Percentiles rank a stretch among this genome's conserved stretches.
phyloP scores from a whole-genome alignment of 2,329 filamentous ascomycete genomes.

The Dactylellina sp. region DNA sequence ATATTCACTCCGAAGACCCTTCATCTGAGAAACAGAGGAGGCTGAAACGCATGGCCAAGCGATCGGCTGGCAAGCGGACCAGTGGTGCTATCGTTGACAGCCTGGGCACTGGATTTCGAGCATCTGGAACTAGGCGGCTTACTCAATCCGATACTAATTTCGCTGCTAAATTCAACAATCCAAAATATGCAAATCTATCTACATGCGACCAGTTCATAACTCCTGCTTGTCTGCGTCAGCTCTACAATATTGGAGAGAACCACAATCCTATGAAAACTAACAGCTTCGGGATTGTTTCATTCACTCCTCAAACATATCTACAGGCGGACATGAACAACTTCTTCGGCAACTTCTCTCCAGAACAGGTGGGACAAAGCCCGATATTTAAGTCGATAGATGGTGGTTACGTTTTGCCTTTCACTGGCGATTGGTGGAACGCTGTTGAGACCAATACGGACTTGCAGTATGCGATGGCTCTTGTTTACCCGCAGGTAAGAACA shows the following conservation, averaged over 20 bases:
- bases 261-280: conserved; percentile 64
- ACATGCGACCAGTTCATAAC: conserved; percentile 70
- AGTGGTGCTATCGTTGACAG: conserved; percentile 41
- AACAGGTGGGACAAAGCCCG: conserved; percentile 66
- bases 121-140: conserved; percentile 22
- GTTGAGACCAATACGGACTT: conserved; percentile 73
- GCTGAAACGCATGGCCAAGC: conserved; percentile 41
- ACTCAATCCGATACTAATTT: conserved; percentile 31
- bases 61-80: conserved; percentile 17
- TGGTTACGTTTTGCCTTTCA: conserved; percentile 61
- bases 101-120: conserved; percentile 41
- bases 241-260: conserved; percentile 63
- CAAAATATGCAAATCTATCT: conserved; percentile 29
- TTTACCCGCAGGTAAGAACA: conserved; percentile 69
- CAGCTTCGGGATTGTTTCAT: conserved; percentile 69
- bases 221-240: conserved; percentile 69
- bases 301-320: conserved; percentile 68
- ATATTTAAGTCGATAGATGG: conserved; percentile 67
- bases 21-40: conserved; percentile 37
- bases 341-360: conserved; percentile 65
- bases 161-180: conserved; percentile 32
- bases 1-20: conserved; percentile 57
- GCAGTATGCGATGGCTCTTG: conserved; percentile 69
- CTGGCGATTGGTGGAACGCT: conserved; percentile 61
- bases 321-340: conserved; percentile 68